Evolutionary conservation across 108 stramenopile species (phyloP).

Genomic region (Conticribra guillardii): DNA sequence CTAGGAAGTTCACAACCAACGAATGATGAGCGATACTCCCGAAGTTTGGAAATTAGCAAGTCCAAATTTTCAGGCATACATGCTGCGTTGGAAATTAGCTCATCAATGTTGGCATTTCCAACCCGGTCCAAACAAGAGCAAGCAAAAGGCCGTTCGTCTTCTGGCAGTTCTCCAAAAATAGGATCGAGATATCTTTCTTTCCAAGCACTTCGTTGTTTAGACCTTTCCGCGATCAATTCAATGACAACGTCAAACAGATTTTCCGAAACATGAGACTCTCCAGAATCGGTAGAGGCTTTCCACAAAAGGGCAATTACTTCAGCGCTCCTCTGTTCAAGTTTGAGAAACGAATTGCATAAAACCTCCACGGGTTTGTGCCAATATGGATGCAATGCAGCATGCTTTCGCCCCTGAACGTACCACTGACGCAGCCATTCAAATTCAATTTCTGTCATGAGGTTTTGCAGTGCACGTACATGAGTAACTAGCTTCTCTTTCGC

Average conservation of each 20-base stretch:
- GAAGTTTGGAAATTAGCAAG: constrained; percentile 11
- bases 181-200: constrained; percentile 39
- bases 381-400: constrained; percentile 58
- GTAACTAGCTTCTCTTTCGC: constrained; percentile 26
- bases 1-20: constrained; percentile 17
- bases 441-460: constrained; percentile 73
- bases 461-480: constrained; percentile 44
- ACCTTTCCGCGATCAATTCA: constrained; percentile 43
- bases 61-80: constrained; percentile 28
- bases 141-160: constrained; percentile 32
- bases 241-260: constrained; percentile 57
- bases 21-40: constrained; percentile 47
- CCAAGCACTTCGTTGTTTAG: constrained; percentile 29
- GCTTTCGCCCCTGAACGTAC: constrained; percentile 71
- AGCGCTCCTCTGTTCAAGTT: constrained; percentile 21
- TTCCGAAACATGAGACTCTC: constrained; percentile 26
- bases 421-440: constrained; percentile 89
- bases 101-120: neutral
- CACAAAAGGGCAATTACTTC: constrained; percentile 9
- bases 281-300: neutral
- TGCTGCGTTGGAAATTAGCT: neutral
- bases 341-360: constrained; percentile 23
- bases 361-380: constrained; percentile 54
- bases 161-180: constrained; percentile 28
- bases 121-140: constrained; percentile 34